These are phyloP conservation scores for Penicillium malachiteum DNA, from an alignment of 495 filamentous ascomycete genomes.

Conservation along the genomic window DNA sequence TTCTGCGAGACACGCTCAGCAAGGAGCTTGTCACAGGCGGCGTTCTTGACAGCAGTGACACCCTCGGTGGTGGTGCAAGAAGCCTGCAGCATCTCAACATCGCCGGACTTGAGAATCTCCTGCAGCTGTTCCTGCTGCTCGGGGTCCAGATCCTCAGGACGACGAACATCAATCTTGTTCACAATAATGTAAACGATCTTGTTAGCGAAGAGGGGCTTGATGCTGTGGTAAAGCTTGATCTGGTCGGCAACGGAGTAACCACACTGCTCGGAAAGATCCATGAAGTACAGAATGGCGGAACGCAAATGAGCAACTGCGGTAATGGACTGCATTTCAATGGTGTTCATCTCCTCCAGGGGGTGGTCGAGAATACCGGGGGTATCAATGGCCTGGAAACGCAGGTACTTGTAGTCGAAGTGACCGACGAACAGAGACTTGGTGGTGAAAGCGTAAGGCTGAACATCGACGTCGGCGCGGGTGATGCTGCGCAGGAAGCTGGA, in stretches of 20 bases:
- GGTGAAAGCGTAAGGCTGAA: slow-evolving; percentile 98
- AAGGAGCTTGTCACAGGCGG: slow-evolving; percentile 88
- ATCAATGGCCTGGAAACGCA: slow-evolving; percentile 87
- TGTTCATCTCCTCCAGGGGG: slow-evolving; percentile 99
- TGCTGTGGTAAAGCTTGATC: slow-evolving; percentile 88
- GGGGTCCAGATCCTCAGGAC: slow-evolving; percentile 82
- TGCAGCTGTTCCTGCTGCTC: slow-evolving; percentile 77
- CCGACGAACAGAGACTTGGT: slow-evolving; percentile 97
- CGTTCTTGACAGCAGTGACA: slow-evolving; percentile 90
- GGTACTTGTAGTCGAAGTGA: slow-evolving; percentile 98
- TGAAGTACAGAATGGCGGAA: slow-evolving; percentile 94
- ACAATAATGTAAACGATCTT: slow-evolving; percentile 95
- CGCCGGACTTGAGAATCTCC: slow-evolving; percentile 74
- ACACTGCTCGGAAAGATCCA: slow-evolving; percentile 97
- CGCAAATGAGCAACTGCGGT: slow-evolving; percentile 96
- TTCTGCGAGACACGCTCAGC: slow-evolving; percentile 93
- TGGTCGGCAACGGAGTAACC: slow-evolving; percentile 92
- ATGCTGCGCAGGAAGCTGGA: slow-evolving; percentile 90
- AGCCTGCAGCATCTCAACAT: slow-evolving; percentile 85
- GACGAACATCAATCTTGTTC: slow-evolving; percentile 95
- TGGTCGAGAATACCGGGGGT: slow-evolving; percentile 96
- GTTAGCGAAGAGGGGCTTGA: slow-evolving; percentile 95
- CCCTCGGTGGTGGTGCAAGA: slow-evolving; percentile 96
- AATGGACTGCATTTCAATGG: slow-evolving; percentile 98
- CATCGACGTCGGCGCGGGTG: slow-evolving; percentile 92